Evolutionary conservation across 345 rosid genomes (phyloP), one percentile per base, ranked within the genome.

Genomic region (Moricandia moricandioides): DNA sequence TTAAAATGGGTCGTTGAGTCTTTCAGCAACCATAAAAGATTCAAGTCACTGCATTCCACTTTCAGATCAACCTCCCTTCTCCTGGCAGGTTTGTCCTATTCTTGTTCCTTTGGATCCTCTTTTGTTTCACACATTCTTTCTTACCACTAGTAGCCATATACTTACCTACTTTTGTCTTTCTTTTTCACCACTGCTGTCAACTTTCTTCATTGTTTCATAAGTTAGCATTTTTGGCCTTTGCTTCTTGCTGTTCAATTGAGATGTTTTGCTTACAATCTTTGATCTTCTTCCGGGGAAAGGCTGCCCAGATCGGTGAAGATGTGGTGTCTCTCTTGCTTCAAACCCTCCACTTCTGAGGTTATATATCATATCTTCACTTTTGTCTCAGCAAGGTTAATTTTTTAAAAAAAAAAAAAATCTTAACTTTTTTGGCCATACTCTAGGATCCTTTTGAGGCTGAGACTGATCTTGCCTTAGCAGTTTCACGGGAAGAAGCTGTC

Each of bases 401-500:
- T 43, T 43, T 40, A 4, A 49, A 13, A 43, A 12, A 13, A 43
- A 12, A 29, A 29, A 29, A 29, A 29, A 29, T 2, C 31, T 27
- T 3, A 29, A 29, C 24, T 21, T 21, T 21, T 21, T n/a, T n/a
- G n/a, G 24, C 1, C 24, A 2, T 21, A 21, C 2, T 77, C 47
- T 24, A 78, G 77, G 73, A 60, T 49, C n/a, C 4, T 39, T 49
- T 14, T 49, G 56, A 49, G 16, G 56, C 21, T 6, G 56, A 49
- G 17, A 49, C 7, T 1, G 18, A 47, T n/a, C 56, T 14, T 1
- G 56, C 21, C 24, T 14, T 49, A 8, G 56, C 0, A 16, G 21
- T 49, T 49, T 49, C 52, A n/a, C 18, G 17, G 18, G 18, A 6
- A 6, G 52, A 47, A 47, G 52, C 52, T 47, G 52, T 13, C 18